Base-by-base conservation (phyloP, 768 basidiomycete species). In the Kwoniella pini region DNA sequence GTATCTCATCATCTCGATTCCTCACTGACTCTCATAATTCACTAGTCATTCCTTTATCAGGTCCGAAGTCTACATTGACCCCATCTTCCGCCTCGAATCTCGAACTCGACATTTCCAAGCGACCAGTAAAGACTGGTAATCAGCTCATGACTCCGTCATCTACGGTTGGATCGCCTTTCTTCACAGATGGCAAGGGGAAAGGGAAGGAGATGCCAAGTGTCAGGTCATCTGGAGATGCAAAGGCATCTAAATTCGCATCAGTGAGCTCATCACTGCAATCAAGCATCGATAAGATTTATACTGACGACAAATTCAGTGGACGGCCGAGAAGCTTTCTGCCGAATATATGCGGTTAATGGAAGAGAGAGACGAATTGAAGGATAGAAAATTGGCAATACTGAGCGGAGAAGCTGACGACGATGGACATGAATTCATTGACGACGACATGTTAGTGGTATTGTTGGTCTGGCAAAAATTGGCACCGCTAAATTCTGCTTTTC, bases 401-500 rank as follows among this genome's bases (percentile, higher is more conserved):
- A 46, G 24, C 30, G 55, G 49, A 31, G n/a, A 58, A n/a, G 26
- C 27, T 21, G 55, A 28, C 9, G 31, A 17, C 3, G 52, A 45
- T 36, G 44, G 36, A 12, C 49, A 59, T 17, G 65, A 62, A 17
- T 64, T 64, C 30, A 40, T 64, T 2, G 44, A 60, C 31, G 49
- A 55, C 24, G 44, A 42, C 27, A 46, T 62, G 68, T 67, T 22
- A 58, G 68, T 59, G n/a, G 11, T 12, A 26, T 22, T 27, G 9
- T 4, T 24, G 30, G 30, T 13, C n/a, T 5, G 24, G 26, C 24
- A 15, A 13, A 1, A 48, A 22, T 6, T 13, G 12, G 40, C 40
- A 9, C 40, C 11, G 11, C 19, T 44, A 17, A 36, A 19, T 1
- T 27, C 50, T 28, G 9, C 21, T 17, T 52, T 11, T 28, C 4